Evolutionary conservation across 2,329 filamentous ascomycete species (phyloP).

Genomic region (Colletotrichum karsti): DNA sequence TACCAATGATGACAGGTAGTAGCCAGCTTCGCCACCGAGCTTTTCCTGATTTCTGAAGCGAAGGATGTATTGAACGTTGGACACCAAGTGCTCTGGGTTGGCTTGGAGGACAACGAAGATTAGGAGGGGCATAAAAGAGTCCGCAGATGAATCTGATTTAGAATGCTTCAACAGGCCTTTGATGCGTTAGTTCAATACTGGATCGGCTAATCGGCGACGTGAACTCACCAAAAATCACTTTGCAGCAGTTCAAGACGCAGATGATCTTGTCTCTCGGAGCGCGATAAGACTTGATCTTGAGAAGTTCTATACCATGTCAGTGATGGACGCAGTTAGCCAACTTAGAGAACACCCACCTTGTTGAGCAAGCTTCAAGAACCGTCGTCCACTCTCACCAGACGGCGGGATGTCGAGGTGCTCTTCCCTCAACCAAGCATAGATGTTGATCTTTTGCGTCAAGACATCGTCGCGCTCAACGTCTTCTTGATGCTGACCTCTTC

Average conservation of each 20-base stretch:
- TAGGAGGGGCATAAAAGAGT: conserved; percentile 92
- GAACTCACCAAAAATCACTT: conserved; percentile 90
- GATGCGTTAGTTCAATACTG: neutral
- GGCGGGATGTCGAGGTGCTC: conserved; percentile 92
- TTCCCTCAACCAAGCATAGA: conserved; percentile 94
- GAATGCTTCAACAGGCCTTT: conserved; percentile 86
- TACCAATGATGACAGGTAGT: conserved; percentile 94
- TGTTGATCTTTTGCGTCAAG: conserved; percentile 94
- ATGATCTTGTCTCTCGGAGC: conserved; percentile 99
- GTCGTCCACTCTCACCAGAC: conserved; percentile 84
- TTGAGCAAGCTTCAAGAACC: conserved; percentile 88
- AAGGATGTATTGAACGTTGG: conserved; percentile 97
- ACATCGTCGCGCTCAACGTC: conserved; percentile 97
- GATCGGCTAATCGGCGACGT: neutral
- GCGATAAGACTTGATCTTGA: conserved; percentile 96
- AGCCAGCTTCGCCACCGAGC: conserved; percentile 95
- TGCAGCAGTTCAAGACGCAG: conserved; percentile 97
- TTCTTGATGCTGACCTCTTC: conserved; percentile 95
- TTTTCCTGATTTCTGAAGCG: conserved; percentile 98
- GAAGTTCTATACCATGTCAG: conserved; percentile 70
- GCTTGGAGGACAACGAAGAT: conserved; percentile 96
- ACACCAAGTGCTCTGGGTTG: conserved; percentile 94
- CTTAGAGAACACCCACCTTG: conserved; percentile 66
- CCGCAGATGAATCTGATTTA: conserved; percentile 92
- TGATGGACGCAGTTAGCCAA: conserved; percentile 21